phyloP scores from a whole-genome alignment of 768 basidiomycete species.

The Pleurotus platypus region DNA sequence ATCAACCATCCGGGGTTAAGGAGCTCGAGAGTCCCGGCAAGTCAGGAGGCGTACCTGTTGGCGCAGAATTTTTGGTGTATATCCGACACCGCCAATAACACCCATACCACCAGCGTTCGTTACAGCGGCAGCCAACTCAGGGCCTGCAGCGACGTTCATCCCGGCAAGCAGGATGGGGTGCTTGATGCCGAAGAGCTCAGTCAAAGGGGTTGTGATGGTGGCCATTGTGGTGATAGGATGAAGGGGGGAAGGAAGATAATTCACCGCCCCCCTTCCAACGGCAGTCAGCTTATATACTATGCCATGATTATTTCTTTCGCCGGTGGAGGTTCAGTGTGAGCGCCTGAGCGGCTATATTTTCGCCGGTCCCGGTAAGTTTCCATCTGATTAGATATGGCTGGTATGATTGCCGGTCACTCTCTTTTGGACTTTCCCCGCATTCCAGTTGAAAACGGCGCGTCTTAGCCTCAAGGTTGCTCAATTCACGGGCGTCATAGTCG shows the following conservation, averaged over 20 bases:
- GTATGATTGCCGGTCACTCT: background rate
- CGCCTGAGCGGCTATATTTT: background rate
- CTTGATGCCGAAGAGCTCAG: conserved; percentile 83
- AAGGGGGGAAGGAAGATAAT: background rate
- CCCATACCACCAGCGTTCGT: conserved; percentile 90
- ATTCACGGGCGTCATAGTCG: background rate
- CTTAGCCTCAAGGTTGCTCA: background rate
- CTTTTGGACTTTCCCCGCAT: background rate
- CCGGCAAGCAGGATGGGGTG: conserved; percentile 88
- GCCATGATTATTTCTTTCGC: conserved; percentile 3
- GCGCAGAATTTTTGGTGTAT: conserved; percentile 77
- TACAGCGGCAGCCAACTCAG: conserved; percentile 90
- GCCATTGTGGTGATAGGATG: conserved; percentile 38
- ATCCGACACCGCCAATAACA: conserved; percentile 88
- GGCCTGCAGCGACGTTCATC: conserved; percentile 45
- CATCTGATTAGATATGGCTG: conserved; percentile 3
- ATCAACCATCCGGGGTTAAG: conserved; percentile 13
- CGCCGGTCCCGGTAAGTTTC: conserved; percentile 1
- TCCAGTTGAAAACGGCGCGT: background rate
- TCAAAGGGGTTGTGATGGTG: conserved; percentile 78
- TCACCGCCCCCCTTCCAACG: background rate
- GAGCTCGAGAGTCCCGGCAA: background rate
- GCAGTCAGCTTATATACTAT: background rate
- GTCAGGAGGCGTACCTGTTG: conserved; percentile 54
- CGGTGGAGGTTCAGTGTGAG: background rate